Evolutionary conservation across 2,329 filamentous ascomycete genomes (phyloP), one percentile per base, ranked within the genome.

Genomic region (Cryphonectria japonica): DNA sequence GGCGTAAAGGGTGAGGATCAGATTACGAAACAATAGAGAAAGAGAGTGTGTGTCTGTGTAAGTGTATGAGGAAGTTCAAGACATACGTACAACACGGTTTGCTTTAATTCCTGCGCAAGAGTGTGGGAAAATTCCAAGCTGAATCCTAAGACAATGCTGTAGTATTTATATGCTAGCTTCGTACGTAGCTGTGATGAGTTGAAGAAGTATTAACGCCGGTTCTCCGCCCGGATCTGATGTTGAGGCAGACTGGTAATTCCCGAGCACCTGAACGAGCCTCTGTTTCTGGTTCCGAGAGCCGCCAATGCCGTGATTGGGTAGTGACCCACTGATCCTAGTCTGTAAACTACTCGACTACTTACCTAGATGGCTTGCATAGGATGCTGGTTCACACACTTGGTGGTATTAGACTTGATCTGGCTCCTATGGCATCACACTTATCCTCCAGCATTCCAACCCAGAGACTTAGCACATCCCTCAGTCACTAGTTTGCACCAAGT

Each of bases 201-300:
- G 16, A 39, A 39, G 2, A 16, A 37, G 34, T 22, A 29, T 9
- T 43, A 29, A 46, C n/a, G 60, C 37, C 37, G 37, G 3, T 43
- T 64, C 61, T 64, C 61, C 61, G 61, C 37, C 39, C 61, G 61
- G 61, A 62, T 41, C 37, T 62, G 3, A 22, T 26, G 60, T 62
- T 26, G 37, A 41, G 19, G 22, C 59, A 16, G 19, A 22, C 43
- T 46, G 43, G 43, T 50, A 50, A 50, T 50, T 22, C 43, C 43
- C 43, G 43, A 50, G 43, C 43, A 50, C 43, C 43, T 50, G 19
- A 8, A 22, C 19, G 19, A 22, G 19, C 5, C 19, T 22, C 7
- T 34, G 37, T 2, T 11, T 11, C 9, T 50, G 43, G 43, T 50
- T 16, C 43, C 43, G 43, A 50, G 43, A 22, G 43, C 43, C 19